Evolutionary conservation across 495 filamentous ascomycete species (phyloP).

Genomic region (Tuber borchii): DNA sequence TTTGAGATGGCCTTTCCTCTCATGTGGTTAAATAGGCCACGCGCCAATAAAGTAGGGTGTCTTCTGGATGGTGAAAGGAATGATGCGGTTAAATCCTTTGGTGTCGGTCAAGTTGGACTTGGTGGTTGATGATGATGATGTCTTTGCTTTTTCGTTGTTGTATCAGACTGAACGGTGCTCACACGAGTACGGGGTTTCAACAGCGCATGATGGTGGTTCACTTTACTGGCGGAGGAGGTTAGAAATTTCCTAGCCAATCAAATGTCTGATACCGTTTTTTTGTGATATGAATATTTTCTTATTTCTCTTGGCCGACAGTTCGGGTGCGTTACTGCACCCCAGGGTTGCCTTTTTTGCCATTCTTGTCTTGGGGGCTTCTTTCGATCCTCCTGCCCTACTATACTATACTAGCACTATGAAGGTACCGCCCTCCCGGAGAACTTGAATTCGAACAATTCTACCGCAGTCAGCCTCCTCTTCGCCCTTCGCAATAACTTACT

Average conservation of each 20-base stretch:
- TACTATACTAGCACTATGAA: neutral
- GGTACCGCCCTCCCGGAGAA: neutral
- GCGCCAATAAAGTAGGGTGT: neutral
- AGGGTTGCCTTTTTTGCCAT: too few species aligned
- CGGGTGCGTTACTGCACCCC: neutral
- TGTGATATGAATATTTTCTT: neutral
- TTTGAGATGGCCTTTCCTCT: neutral
- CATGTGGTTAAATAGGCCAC: neutral
- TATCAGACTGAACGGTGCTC: neutral
- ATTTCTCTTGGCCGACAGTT: neutral
- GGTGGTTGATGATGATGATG: neutral
- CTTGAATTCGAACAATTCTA: neutral
- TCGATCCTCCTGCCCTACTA: too few species aligned
- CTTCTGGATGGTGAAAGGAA: neutral
- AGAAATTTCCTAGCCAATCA: neutral
- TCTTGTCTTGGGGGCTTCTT: too few species aligned
- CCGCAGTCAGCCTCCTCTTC: neutral
- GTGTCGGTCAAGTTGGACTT: neutral
- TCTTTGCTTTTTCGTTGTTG: neutral
- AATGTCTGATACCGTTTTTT: neutral
- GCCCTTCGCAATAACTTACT: too few species aligned
- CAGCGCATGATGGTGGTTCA: neutral
- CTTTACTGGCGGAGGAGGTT: neutral
- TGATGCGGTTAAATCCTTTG: neutral
- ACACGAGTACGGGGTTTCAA: neutral